Base-by-base conservation (phyloP, 2,329 filamentous ascomycete genomes). In the Ceratocystis albifundus region DNA sequence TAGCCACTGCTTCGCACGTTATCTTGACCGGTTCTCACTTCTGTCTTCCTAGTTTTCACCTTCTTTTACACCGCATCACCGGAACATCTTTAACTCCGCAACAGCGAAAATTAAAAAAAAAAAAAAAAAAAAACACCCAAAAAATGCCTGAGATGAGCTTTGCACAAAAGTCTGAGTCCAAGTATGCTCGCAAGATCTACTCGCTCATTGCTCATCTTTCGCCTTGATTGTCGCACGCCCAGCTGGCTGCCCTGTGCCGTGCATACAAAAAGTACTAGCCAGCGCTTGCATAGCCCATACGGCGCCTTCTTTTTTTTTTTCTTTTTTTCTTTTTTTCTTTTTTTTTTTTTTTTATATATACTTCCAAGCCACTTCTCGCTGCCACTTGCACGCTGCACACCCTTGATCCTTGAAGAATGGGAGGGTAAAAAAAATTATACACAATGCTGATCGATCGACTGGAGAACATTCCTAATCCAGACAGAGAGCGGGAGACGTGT, bases 361-460 rank as follows among this genome's bases (percentile, higher is more conserved):
- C n/a, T n/a, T 57, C 53, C 53, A 57, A 57, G 53, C 25, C 53
- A 57, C 53, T 36, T 36, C 15, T 32, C 30, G 53, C 53, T 57
- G 53, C 53, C 53, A 57, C 53, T 57, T 57, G 53, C 53, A 57
- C 53, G 48, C 48, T 57, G 15, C 53, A 57, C 53, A 15, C 53
- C 53, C 53, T 32, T 57, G 53, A 57, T 57, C 53, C 53, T 32
- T 30, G 53, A 57, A 15, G 53, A 32, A 36, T 36, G 32, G 53
- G 12, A 57, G 30, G 20, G 53, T 15, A 3, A 15, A 17, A 57
- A 48, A 48, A 57, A 57, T 2, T 57, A 15, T n/a, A 57, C 25
- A 30, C 53, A 57, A n/a, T 57, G 53, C 53, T 32, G 25, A 32
- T 28, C 53, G 25, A 57, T n/a, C 53, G 25, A 57, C 25, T 28